A percentile compares a stretch with the other conserved stretches of the same genome.
Conservation (phyloP, 805 yeast species). For the Monosporozyma siamensis region DNA sequence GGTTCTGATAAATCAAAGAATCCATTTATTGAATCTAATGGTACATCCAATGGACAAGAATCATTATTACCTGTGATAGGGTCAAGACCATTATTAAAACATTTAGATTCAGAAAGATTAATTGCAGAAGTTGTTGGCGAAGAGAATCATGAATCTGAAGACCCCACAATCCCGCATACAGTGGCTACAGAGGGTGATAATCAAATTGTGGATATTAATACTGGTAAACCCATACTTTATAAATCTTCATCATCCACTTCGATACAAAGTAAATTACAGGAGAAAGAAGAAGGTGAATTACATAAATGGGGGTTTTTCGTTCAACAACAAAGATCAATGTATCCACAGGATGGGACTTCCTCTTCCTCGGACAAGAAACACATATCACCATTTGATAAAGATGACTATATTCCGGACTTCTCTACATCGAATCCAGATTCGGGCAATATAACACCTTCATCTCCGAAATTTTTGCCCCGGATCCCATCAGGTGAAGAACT, state of each 20-base stretch:
- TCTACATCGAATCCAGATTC: not conserved
- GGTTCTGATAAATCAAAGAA: conserved; percentile 5
- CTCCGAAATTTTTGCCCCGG: conserved; percentile 18
- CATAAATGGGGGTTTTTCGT: conserved; percentile 79
- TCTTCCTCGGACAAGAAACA: not conserved
- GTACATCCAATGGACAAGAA: no score
- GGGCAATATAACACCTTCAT: not conserved
- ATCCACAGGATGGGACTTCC: conserved; percentile 21
- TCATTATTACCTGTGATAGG: conserved; percentile 4
- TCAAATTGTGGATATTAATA: conserved; percentile 53
- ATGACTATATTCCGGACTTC: conserved; percentile 31
- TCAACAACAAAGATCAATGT: conserved; percentile 45
- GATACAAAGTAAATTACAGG: conserved; percentile 57
- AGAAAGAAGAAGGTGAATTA: conserved; percentile 85
- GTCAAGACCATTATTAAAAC: conserved; percentile 13
- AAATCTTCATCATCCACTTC: conserved; percentile 60
- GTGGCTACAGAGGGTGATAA: conserved; percentile 59
- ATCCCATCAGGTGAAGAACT: conserved; percentile 40
- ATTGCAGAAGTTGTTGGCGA: conserved; percentile 7
- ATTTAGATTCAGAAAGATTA: conserved; percentile 15
- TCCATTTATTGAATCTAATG: not conserved
- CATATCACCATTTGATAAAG: conserved; percentile 11
- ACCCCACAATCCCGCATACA: conserved; percentile 54
- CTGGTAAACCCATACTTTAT: conserved; percentile 70
- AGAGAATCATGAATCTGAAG: no score